Evolutionary conservation across 2,329 filamentous ascomycete species (phyloP), one percentile per base, ranked within the genome.

Genomic region (Thermoascus crustaceus): DNA sequence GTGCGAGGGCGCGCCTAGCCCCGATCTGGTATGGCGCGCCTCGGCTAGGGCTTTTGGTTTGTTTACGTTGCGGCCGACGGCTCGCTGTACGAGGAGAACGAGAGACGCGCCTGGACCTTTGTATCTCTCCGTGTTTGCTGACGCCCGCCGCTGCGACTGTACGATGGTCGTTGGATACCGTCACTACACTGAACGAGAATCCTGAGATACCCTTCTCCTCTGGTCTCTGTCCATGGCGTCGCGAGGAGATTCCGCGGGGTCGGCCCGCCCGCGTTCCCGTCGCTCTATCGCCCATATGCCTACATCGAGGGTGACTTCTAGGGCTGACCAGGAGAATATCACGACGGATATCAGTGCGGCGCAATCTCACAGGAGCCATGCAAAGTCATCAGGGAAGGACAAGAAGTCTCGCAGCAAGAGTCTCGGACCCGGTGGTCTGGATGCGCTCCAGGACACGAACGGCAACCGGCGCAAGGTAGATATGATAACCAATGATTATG

Each of bases 371-470:
- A 49, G 43, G 14, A 43, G 34, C 9, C 51, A 43, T 13, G 35
- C 45, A n/a, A 54, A 49, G 33, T 17, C 44, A 74, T 73, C 49
- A 7, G 55, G 47, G 20, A 56, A 55, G 34, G 62, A 64, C 24
- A 72, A 71, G 65, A 89, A 87, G 64, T 84, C 82, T 39, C 80
- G 91, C 46, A 95, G 89, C 64, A 96, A 95, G 69, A 96, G 89
- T 64, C 80, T 98, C 48, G 91, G 91, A 2, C 89, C 91, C 10
- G 91, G 89, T 33, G 87, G 88, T 17, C 64, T 94, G 30, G 87
- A 93, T 68, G 80, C 82, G 38, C 71, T 93, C 37, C 87, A 82
- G 58, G 74, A 81, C 53, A 75, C 74, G 29, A 76, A 71, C 53
- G 85, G 84, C 21, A 93, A 94, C 58, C 72, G 84, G 50, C 76